Evolutionary conservation across 2,329 filamentous ascomycete species (phyloP), one percentile per base, ranked within the genome.

Genomic region (Neofusicoccum sp.): DNA sequence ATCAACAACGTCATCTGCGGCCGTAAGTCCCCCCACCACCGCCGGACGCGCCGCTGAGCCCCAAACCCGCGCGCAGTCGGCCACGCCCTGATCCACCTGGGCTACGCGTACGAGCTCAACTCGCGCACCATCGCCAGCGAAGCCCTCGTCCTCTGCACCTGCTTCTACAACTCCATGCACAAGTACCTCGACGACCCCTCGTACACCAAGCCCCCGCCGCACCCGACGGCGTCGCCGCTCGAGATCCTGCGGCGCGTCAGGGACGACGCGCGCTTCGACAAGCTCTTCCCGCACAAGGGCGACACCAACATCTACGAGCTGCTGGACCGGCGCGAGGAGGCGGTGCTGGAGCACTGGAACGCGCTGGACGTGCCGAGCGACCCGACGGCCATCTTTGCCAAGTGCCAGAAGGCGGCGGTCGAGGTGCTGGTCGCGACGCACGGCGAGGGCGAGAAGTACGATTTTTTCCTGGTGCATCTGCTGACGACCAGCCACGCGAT

Each of bases 81-180:
- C 20, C 91, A 97, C 69, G 90, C 93, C 1, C 80, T 98, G n/a
- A 95, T 98, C 63, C 95, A 98, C 70, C 82, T 99, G 2, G 93
- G 87, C 16, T 97, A 96, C 71, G 93, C 92, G 8, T 93, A 89
- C 70, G 93, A 99, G 78, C 82, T 98, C 67, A 85, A 90, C 63
- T 96, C 85, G 66, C 89, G 88, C 62, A 93, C 96, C 65, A 72
- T 98, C 24, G 93, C 88, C 47, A 93, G 96, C 76, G 95, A 99
- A 78, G 90, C 92, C 0, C 82, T 99, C 0, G 86, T 85, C 0
- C 80, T 96, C 63, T 80, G 86, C 0, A 76, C 84, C 16, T 84
- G 82, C 62, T 84, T 82, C 70, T 84, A 87, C 70, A 79, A 78
- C 64, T 74, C 78, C 40, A 76, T 82, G 49, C 83, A 86, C 69